Percentiles rank a stretch among this genome's conserved stretches.
These are phyloP conservation scores for Saccharomyces pastorianus DNA, from an alignment of 1,139 yeast species.

Conservation along the genomic window DNA sequence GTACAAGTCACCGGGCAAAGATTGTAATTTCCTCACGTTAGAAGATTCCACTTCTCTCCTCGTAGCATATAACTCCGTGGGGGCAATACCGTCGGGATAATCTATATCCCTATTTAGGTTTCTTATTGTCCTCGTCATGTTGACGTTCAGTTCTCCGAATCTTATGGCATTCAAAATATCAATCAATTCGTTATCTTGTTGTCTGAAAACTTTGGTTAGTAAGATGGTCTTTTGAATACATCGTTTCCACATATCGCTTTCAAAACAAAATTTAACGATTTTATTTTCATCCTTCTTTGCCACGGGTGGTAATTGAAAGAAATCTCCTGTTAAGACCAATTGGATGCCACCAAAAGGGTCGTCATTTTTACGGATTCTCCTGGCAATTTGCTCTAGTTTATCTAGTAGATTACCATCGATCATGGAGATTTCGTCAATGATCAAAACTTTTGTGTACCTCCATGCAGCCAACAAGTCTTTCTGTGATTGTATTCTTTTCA, in stretches of 20 bases:
- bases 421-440: slow-evolving; percentile 82
- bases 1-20: slow-evolving; percentile 36
- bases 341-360: slow-evolving; percentile 79
- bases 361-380: slow-evolving; percentile 38
- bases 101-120: slow-evolving; percentile 44
- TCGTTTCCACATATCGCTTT: slow-evolving; percentile 48
- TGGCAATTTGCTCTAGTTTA: slow-evolving; percentile 56
- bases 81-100: slow-evolving; percentile 68
- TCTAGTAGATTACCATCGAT: slow-evolving; percentile 60
- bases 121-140: slow-evolving; percentile 40
- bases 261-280: slow-evolving; percentile 46
- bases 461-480: slow-evolving; percentile 44
- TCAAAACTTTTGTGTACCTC: slow-evolving; percentile 51
- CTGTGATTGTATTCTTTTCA: slow-evolving; percentile 41
- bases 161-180: no score
- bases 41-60: slow-evolving; percentile 68
- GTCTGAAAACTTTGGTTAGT: slow-evolving; percentile 62
- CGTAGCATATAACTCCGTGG: slow-evolving; percentile 73
- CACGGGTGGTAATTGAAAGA: slow-evolving; percentile 82
- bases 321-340: slow-evolving; percentile 71
- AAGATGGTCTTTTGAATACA: slow-evolving; percentile 50
- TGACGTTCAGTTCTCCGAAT: slow-evolving; percentile 34
- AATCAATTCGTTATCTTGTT: slow-evolving; percentile 49
- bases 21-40: slow-evolving; percentile 46
- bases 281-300: slow-evolving; percentile 32